phyloP scores from a whole-genome alignment of 345 rosid genomes.

The Aquilaria malaccensis region DNA sequence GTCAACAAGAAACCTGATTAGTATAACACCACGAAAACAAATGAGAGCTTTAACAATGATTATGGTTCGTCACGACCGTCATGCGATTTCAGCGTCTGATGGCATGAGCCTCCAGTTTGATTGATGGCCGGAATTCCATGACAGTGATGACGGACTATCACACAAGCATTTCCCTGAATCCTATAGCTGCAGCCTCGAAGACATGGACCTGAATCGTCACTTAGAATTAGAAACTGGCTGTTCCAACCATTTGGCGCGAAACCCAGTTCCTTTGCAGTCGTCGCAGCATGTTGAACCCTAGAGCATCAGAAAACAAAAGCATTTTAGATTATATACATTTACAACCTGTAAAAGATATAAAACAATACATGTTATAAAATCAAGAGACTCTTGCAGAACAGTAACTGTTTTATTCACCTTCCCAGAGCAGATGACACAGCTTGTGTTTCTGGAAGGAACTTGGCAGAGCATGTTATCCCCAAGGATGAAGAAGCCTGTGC shows the following conservation, averaged over 20 bases:
- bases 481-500: constrained; percentile 84
- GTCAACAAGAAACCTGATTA: no score
- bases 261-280: constrained; percentile 90
- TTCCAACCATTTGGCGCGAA: constrained; percentile 95
- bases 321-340: background rate
- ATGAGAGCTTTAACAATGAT: no score
- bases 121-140: no score
- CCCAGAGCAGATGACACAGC: constrained; percentile 78
- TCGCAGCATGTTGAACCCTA: constrained; percentile 67
- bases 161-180: no score
- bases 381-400: no score
- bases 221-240: constrained; percentile 43
- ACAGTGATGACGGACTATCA: no score
- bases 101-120: no score
- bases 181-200: no score
- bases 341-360: background rate
- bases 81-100: no score
- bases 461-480: constrained; percentile 95
- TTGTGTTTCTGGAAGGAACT: constrained; percentile 83
- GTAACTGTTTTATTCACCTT: constrained; percentile 31
- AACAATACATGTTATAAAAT: background rate
- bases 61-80: no score
- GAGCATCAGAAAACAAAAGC: constrained; percentile 3
- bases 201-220: background rate
- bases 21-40: no score